Percentiles rank a stretch among this genome's conserved stretches.
Conservation (phyloP, 108 stramenopile genomes). For the Skeletonema marinoi region DNA sequence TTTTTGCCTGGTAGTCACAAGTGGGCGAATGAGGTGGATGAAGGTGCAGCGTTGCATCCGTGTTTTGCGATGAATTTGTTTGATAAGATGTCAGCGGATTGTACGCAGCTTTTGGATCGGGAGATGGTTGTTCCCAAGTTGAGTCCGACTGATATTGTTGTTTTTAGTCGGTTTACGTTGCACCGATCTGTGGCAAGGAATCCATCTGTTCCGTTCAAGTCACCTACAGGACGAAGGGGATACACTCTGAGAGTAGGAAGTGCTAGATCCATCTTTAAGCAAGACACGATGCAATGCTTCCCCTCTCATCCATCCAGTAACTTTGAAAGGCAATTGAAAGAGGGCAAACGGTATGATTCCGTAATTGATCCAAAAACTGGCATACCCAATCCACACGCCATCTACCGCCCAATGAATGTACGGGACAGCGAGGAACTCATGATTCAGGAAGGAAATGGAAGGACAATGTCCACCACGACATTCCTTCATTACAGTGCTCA, state of each 20-base stretch:
- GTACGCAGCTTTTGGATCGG: not conserved
- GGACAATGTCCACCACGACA: not conserved
- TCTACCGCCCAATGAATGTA: conserved; percentile 8
- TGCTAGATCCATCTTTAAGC: conserved; percentile 2
- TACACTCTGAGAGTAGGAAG: not conserved
- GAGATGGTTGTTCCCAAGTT: not conserved
- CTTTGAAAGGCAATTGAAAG: conserved; percentile 3
- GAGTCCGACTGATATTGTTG: not conserved
- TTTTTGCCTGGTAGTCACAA: not conserved
- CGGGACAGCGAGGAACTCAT: not conserved
- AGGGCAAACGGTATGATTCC: not conserved
- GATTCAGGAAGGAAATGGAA: not conserved
- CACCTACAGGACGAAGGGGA: not conserved
- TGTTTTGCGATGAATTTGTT: conserved; percentile 13
- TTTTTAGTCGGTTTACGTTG: conserved; percentile 4
- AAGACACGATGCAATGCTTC: conserved; percentile 5
- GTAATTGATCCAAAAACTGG: not conserved
- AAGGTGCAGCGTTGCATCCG: not conserved
- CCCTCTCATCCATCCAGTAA: not conserved
- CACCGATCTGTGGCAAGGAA: conserved; percentile 6
- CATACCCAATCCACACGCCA: not conserved
- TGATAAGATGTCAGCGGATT: not conserved
- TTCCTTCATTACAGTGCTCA: conserved; percentile 2
- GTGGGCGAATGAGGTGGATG: conserved; percentile 7
- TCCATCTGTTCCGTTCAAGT: conserved; percentile 5